Evolutionary conservation across 2,329 filamentous ascomycete species (phyloP), one percentile per base, ranked within the genome.

Genomic region (Aspergillus piperis): DNA sequence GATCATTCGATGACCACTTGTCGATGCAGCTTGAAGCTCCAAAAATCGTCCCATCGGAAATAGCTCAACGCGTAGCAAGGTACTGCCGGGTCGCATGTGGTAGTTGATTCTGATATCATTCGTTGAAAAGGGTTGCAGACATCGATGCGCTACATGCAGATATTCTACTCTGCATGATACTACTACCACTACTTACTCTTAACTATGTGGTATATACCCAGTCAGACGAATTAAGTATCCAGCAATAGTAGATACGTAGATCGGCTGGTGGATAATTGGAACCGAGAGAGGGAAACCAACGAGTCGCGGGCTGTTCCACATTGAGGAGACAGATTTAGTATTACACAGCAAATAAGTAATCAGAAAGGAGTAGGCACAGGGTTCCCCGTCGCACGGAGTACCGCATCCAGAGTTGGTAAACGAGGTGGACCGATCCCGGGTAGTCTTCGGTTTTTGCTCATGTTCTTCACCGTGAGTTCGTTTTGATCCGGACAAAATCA

Each of bases 381-480:
- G 39, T 42, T 47, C 52, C 52, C 53, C 53, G 53, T 47, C 42
- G n/a, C 30, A 47, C 53, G 52, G 38, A 44, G 25, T 17, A 42
- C 21, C 52, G 38, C 38, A 54, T 32, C 38, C 25, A 41, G 38
- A 42, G 17, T 19, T 41, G 6, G 25, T 42, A 54, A 42, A 42
- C 39, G 39, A 54, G 52, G 52, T 54, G 52, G 52, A 54, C 38
- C 52, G 52, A 54, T 23, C 8, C 39, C 36, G 21, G 41, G 30
- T 44, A 32, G 19, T 5, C 38, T 30, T 21, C 41, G 38, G 51
- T 25, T 15, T 54, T 25, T 30, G 32, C 51, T 54, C 48, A 10
- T 27, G 25, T 49, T 49, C 38, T 44, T 54, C 51, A 54, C 52
- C 39, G 52, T 54, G 52, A 44, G 30, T 32, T n/a, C 47, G 7